Conservation (phyloP, 176 grass and related monocot genomes). For the Dactylis glomerata region DNA sequence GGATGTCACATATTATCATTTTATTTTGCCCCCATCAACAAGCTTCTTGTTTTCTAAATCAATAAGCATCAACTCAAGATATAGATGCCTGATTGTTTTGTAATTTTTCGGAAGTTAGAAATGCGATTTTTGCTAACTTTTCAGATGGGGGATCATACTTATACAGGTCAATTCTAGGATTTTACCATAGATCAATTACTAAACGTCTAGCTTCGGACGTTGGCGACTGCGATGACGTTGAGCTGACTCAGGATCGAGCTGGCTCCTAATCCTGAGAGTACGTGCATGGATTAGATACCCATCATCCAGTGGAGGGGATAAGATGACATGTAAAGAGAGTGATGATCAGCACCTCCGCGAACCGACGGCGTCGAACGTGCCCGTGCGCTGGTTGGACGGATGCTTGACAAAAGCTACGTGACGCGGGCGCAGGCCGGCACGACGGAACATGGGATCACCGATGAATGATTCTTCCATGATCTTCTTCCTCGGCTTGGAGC, state of each 20-base stretch:
- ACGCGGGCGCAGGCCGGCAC: not conserved
- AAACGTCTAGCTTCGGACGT: not conserved
- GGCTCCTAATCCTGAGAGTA: not conserved
- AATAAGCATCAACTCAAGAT: no score
- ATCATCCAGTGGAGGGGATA: slow-evolving; percentile 9
- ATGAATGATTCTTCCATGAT: slow-evolving; percentile 8
- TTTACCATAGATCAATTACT: not conserved
- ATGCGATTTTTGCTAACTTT: no score
- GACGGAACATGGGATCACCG: slow-evolving; percentile 18
- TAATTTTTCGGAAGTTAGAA: no score
- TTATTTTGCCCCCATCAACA: no score
- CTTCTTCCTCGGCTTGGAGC: slow-evolving; percentile 4
- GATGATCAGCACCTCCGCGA: not conserved
- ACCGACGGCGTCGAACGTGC: slow-evolving; percentile 30
- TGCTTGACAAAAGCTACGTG: slow-evolving; percentile 25
- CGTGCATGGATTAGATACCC: not conserved
- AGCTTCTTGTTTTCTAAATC: no score
- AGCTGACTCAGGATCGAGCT: not conserved
- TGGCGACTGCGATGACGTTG: not conserved
- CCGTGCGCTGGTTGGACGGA: not conserved
- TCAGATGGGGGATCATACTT: no score
- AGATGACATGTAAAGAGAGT: not conserved
- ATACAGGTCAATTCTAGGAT: no score
- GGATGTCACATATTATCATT: no score
- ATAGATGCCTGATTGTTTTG: no score